Evolutionary conservation across 1,139 yeast species (phyloP).

Genomic region (Hanseniaspora gamundiae): DNA sequence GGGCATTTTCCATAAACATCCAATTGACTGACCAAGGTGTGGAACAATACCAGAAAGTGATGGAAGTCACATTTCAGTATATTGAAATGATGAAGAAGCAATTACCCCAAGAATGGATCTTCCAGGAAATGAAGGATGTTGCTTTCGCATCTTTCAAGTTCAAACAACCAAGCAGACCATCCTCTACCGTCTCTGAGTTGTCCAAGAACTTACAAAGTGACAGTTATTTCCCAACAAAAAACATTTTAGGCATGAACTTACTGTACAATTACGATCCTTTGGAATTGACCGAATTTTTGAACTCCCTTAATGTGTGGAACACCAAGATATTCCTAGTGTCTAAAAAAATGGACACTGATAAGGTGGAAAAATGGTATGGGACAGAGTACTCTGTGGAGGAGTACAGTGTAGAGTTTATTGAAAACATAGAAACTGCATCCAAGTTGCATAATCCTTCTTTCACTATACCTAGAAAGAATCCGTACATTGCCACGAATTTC

Average conservation of each 20-base stretch:
- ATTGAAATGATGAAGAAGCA: slow-evolving; percentile 39
- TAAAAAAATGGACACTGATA: slow-evolving; percentile 30
- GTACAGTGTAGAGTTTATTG: slow-evolving; percentile 31
- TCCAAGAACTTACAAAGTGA: slow-evolving; percentile 38
- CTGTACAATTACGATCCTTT: slow-evolving; percentile 47
- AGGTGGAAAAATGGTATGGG: slow-evolving; percentile 78
- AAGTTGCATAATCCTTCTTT: slow-evolving; percentile 29
- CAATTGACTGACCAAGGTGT: slow-evolving; percentile 71
- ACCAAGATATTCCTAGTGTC: slow-evolving; percentile 50
- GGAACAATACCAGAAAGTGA: slow-evolving; percentile 46
- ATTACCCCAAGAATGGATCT: slow-evolving; percentile 51
- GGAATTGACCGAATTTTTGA: slow-evolving; percentile 39
- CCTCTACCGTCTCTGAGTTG: slow-evolving; percentile 43
- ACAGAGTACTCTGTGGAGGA: slow-evolving; percentile 53
- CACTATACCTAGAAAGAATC: slow-evolving; percentile 58
- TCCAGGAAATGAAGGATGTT: slow-evolving; percentile 36
- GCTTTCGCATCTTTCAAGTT: slow-evolving; percentile 46
- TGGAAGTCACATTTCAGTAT: slow-evolving; percentile 56
- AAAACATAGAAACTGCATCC: slow-evolving; percentile 26
- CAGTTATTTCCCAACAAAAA: slow-evolving; percentile 45
- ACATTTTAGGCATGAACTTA: slow-evolving; percentile 46
- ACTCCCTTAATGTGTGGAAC: slow-evolving; percentile 43
- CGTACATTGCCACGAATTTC: slow-evolving; percentile 72
- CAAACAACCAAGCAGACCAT: slow-evolving; percentile 52
- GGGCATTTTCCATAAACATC: slow-evolving; percentile 52